Conservation (phyloP, 2,329 filamentous ascomycete species). For the Curvularia lunata region DNA sequence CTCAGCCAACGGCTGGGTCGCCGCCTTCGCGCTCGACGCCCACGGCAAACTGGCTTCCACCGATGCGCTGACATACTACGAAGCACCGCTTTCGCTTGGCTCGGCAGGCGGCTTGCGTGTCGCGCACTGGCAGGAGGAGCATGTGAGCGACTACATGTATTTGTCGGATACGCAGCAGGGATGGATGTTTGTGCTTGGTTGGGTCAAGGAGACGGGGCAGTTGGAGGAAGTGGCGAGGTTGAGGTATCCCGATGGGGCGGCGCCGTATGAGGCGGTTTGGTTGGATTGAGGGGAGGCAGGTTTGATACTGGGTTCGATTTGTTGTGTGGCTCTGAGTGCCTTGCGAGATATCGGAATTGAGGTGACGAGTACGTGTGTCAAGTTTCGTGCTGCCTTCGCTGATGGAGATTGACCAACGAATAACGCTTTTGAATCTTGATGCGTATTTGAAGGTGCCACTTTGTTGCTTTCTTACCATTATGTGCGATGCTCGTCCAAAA, state of each 20-base stretch:
- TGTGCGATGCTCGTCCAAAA: not conserved
- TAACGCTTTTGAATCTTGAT: not conserved
- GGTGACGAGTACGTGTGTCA: not conserved
- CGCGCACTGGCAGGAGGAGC: conserved; percentile 4
- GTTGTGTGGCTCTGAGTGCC: not conserved
- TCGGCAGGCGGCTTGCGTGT: conserved; percentile 7
- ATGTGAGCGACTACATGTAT: conserved; percentile 8
- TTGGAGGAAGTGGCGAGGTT: not conserved
- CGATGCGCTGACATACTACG: conserved; percentile 3
- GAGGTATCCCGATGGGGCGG: not conserved
- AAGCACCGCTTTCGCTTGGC: conserved; percentile 5
- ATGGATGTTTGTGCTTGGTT: conserved; percentile 9
- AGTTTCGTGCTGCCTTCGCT: not conserved
- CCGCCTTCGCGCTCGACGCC: conserved; percentile 1
- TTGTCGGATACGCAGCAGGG: conserved; percentile 7
- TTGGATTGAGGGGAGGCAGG: not conserved
- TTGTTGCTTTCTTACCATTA: not conserved
- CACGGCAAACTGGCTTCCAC: not conserved
- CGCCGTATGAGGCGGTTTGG: conserved; percentile 12
- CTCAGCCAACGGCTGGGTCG: conserved; percentile 8
- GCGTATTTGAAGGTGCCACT: not conserved
- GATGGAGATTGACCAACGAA: not conserved
- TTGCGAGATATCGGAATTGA: not conserved
- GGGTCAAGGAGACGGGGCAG: not conserved
- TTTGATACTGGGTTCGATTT: not conserved